phyloP scores from a whole-genome alignment of 2,329 filamentous ascomycete genomes.

The Fusarium foetens region DNA sequence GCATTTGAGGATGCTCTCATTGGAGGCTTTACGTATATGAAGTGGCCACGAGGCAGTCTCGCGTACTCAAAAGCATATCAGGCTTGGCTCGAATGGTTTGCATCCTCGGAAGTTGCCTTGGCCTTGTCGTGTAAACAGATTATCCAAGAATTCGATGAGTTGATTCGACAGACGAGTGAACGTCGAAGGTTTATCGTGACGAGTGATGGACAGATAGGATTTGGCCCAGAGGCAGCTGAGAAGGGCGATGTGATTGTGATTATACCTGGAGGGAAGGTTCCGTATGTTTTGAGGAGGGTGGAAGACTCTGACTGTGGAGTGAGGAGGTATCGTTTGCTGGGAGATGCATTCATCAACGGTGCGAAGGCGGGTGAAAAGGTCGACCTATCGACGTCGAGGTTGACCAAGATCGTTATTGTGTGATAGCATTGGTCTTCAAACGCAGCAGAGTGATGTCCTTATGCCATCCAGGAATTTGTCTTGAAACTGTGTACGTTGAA shows the following conservation, averaged over 20 bases:
- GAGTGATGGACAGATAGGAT: background rate
- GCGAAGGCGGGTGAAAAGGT: background rate
- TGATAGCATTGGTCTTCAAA: background rate
- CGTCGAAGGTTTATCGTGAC: background rate
- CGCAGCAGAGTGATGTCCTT: accelerated
- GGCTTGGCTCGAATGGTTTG: conserved; percentile 8
- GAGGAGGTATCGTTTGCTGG: accelerated
- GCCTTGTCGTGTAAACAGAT: background rate
- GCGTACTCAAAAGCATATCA: background rate
- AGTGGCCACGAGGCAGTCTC: background rate
- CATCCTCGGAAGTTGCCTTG: background rate
- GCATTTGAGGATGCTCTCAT: background rate
- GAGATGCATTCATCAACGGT: background rate
- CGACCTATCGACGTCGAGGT: accelerated
- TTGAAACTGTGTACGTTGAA: no score
- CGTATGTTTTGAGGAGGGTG: background rate
- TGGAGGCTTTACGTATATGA: background rate
- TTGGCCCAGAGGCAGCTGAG: background rate
- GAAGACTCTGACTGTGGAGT: accelerated
- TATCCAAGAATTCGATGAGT: background rate
- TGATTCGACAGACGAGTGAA: background rate
- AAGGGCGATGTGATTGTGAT: background rate
- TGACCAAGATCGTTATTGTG: background rate
- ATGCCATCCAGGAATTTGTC: no score
- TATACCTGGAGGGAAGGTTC: background rate